Evolutionary conservation across 2,329 filamentous ascomycete species (phyloP), one percentile per base, ranked within the genome.

Genomic region (Grosmannia penicillata): DNA sequence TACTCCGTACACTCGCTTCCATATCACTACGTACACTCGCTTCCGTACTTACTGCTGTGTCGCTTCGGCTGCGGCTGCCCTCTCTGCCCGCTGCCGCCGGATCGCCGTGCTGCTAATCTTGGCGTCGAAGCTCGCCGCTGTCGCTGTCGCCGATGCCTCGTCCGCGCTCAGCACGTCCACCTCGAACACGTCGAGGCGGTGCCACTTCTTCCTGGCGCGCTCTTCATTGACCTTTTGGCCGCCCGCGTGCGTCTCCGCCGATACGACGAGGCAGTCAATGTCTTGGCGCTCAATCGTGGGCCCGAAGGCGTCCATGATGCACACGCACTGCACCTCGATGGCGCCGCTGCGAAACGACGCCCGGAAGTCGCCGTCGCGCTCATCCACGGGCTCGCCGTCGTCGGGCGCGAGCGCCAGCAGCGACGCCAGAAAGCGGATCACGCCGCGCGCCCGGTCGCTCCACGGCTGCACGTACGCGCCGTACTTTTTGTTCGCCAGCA

Each of bases 21-120:
- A n/a, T n/a, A n/a, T n/a, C n/a, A n/a, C n/a, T n/a, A n/a, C n/a
- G n/a, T n/a, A n/a, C n/a, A n/a, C n/a, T n/a, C n/a, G n/a, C n/a
- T n/a, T n/a, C n/a, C n/a, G n/a, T n/a, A n/a, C n/a, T n/a, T n/a
- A n/a, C n/a, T n/a, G n/a, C n/a, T n/a, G n/a, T n/a, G n/a, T n/a
- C n/a, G n/a, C n/a, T n/a, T n/a, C n/a, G n/a, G n/a, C 10, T 4
- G 18, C 35, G 1, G 27, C 36, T 6, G 34, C 40, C 10, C 53
- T 51, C 41, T 58, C 52, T 0, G 65, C 63, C 40, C 57, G 62
- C 42, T 61, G 61, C 51, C 63, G 60, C 38, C 80, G 66, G 48
- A 94, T 93, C 41, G 81, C 81, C 1, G 87, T 93, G 59, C 87
- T 95, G 63, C 86, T 93, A 48, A 95, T 82, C 61, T 95, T 96